Conservation (phyloP, 2,329 filamentous ascomycete genomes). For the Aspergillus ibericus region DNA sequence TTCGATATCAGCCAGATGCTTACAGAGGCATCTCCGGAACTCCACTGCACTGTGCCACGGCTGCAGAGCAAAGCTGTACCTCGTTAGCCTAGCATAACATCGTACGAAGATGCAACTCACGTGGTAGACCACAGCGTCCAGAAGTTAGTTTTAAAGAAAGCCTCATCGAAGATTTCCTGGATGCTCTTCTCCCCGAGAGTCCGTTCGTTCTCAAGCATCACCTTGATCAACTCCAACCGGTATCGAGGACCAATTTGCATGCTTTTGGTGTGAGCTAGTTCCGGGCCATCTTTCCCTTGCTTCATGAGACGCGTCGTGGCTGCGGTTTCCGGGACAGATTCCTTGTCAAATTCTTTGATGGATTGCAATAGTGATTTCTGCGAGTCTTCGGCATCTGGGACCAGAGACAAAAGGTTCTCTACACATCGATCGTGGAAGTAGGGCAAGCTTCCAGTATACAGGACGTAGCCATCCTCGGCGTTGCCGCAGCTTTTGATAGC, state of each 20-base stretch:
- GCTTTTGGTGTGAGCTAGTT: slow-evolving; percentile 6
- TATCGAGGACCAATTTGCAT: slow-evolving; percentile 18
- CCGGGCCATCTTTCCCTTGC: neutral
- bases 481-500: slow-evolving; percentile 31
- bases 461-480: slow-evolving; percentile 34
- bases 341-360: neutral
- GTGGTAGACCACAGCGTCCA: slow-evolving; percentile 27
- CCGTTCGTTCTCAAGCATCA: slow-evolving; percentile 23
- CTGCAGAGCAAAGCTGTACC: slow-evolving; percentile 21
- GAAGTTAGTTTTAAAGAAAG: slow-evolving; percentile 24
- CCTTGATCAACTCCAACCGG: slow-evolving; percentile 17
- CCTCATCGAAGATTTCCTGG: slow-evolving; percentile 25
- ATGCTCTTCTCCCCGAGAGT: slow-evolving; percentile 30
- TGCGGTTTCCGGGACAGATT: slow-evolving; percentile 2
- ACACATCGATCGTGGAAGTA: slow-evolving; percentile 38
- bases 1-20: slow-evolving; percentile 24
- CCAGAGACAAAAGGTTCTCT: slow-evolving; percentile 33
- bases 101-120: slow-evolving; percentile 3
- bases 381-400: slow-evolving; percentile 19
- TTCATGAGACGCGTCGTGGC: slow-evolving; percentile 2
- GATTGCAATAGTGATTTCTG: slow-evolving; percentile 8
- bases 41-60: slow-evolving; percentile 26
- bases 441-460: slow-evolving; percentile 35
- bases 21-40: slow-evolving; percentile 24
- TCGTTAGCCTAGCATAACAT: neutral